Conservation (phyloP, 495 filamentous ascomycete species). For the Penicillium coffeae region DNA sequence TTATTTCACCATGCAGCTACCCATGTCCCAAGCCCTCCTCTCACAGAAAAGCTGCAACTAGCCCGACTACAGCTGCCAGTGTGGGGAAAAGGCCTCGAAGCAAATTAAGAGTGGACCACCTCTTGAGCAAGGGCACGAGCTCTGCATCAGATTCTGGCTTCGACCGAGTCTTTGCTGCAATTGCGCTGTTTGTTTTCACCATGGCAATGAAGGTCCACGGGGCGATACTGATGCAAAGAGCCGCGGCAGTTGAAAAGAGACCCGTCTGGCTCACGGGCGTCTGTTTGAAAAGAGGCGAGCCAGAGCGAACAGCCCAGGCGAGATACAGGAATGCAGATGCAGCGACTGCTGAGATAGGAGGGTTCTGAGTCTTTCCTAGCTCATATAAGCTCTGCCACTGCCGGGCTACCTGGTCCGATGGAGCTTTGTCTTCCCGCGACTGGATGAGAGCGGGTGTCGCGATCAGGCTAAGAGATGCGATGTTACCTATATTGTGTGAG, state of each 20-base stretch:
- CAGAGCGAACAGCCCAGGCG: conserved; percentile 29
- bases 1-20: no score
- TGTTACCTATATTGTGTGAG: conserved; percentile 29
- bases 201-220: conserved; percentile 33
- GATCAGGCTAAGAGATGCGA: conserved; percentile 28
- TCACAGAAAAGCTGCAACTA: conserved; percentile 11
- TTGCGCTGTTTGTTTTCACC: conserved; percentile 18
- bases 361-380: conserved; percentile 32
- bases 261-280: conserved; percentile 5
- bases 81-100: conserved; percentile 35
- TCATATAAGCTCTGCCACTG: conserved; percentile 31
- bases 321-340: conserved; percentile 37
- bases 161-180: conserved; percentile 18
- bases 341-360: conserved; percentile 25
- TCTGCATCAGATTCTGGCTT: conserved; percentile 15
- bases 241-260: conserved; percentile 28
- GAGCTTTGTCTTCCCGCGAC: conserved; percentile 27
- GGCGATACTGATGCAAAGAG: conserved; percentile 33
- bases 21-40: neutral
- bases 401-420: conserved; percentile 18
- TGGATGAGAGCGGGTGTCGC: conserved; percentile 29
- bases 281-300: conserved; percentile 23
- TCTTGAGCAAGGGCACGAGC: conserved; percentile 22
- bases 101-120: conserved; percentile 36
- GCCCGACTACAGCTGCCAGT: conserved; percentile 17